phyloP scores from a whole-genome alignment of 2,329 filamentous ascomycete genomes.

The Ophiocordyceps camponoti-floridani region DNA sequence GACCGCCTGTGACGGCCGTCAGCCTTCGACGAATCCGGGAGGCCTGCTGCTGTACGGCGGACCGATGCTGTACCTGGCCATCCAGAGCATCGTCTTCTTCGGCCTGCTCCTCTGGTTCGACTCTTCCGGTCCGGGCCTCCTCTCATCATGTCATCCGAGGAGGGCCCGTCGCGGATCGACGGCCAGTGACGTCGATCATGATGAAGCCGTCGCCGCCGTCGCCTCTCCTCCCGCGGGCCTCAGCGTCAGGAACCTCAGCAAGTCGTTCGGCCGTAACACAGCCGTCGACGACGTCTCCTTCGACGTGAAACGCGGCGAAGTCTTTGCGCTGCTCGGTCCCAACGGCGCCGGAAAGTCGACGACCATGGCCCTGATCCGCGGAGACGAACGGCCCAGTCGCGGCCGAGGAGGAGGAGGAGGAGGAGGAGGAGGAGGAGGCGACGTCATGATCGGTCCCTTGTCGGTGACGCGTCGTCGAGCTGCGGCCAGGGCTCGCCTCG shows the following conservation, averaged over 20 bases:
- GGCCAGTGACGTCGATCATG: constrained; percentile 23
- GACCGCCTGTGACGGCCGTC: constrained; percentile 48
- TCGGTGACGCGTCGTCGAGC: constrained; percentile 58
- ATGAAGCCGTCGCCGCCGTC: constrained; percentile 23
- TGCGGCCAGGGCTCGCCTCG: constrained; percentile 56
- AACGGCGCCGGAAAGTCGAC: constrained; percentile 88
- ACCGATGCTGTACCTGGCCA: constrained; percentile 64
- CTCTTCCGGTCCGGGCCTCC: not conserved
- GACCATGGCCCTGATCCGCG: constrained; percentile 73
- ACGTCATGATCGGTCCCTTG: constrained; percentile 62
- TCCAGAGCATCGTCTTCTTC: constrained; percentile 58
- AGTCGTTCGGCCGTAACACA: constrained; percentile 54
- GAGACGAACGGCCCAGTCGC: constrained; percentile 59
- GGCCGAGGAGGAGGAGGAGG: too few relatives aligned
- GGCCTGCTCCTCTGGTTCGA: constrained; percentile 63
- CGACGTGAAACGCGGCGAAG: constrained; percentile 59
- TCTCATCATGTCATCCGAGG: constrained; percentile 27
- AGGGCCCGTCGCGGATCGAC: constrained; percentile 12
- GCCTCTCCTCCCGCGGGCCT: constrained; percentile 49
- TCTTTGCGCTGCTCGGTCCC: constrained; percentile 77
- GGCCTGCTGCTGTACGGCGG: constrained; percentile 62
- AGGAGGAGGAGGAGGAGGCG: too few relatives aligned
- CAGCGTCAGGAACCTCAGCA: constrained; percentile 63
- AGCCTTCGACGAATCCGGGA: constrained; percentile 50
- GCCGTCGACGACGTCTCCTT: constrained; percentile 86